phyloP scores from a whole-genome alignment of 805 yeast genomes.

The Jamesozyma lodderae region DNA sequence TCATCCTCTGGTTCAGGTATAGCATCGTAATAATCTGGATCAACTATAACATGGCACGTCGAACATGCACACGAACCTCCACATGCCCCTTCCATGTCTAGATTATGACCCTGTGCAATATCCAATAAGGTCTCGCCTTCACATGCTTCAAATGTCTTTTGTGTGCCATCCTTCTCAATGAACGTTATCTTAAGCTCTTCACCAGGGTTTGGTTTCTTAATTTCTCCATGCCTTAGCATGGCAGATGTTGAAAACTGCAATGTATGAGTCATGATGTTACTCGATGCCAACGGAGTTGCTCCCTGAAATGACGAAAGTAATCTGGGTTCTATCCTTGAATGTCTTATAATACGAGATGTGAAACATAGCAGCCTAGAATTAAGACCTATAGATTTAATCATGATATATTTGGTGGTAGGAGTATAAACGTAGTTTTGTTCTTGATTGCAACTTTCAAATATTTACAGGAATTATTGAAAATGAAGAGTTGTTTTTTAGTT shows the following conservation, averaged over 20 bases:
- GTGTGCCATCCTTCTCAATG: constrained; percentile 85
- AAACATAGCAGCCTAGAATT: too few species aligned
- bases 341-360: too few species aligned
- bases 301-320: too few species aligned
- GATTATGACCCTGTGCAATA: constrained; percentile 85
- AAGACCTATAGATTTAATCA: too few species aligned
- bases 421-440: too few species aligned
- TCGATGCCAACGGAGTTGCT: too few species aligned
- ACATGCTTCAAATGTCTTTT: constrained; percentile 71
- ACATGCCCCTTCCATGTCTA: constrained; percentile 98
- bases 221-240: constrained; percentile 59
- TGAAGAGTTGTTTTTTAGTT: too few species aligned
- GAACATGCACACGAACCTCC: constrained; percentile 99
- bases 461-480: too few species aligned
- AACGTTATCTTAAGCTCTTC: constrained; percentile 84
- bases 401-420: too few species aligned
- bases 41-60: constrained; percentile 93
- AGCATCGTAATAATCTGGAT: constrained; percentile 85
- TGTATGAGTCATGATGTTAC: too few species aligned
- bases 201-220: constrained; percentile 86
- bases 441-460: too few species aligned
- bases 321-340: too few species aligned
- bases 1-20: constrained; percentile 96
- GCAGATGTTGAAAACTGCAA: constrained; percentile 24
- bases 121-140: constrained; percentile 89